phyloP scores from a whole-genome alignment of 2,329 filamentous ascomycete genomes.

The Bipolaris zeicola region DNA sequence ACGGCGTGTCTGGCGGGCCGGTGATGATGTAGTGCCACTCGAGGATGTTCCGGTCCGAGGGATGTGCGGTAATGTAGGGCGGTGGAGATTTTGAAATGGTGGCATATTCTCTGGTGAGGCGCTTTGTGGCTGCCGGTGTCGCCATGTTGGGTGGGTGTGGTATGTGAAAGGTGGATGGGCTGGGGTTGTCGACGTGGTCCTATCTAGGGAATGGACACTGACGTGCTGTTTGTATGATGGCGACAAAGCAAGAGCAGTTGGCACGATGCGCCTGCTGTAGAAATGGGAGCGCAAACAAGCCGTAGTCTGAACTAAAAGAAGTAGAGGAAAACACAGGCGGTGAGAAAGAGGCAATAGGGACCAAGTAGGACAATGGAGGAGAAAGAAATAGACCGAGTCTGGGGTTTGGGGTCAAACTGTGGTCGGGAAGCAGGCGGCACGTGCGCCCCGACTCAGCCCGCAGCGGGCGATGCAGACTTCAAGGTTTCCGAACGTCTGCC shows the following conservation, averaged over 20 bases:
- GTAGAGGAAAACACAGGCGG: neutral
- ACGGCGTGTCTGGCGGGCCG: constrained; percentile 90
- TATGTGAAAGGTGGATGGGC: neutral
- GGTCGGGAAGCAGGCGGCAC: constrained; percentile 15
- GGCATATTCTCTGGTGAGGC: constrained; percentile 67
- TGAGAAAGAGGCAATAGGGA: neutral
- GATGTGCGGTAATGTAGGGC: constrained; percentile 86
- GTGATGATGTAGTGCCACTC: constrained; percentile 98
- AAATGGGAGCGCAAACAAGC: neutral
- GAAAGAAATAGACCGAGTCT: too few species aligned
- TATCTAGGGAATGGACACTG: constrained; percentile 3
- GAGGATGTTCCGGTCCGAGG: constrained; percentile 87
- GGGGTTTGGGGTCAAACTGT: constrained; percentile 2
- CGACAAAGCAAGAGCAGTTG: constrained; percentile 7
- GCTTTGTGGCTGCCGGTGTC: constrained; percentile 49
- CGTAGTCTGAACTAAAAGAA: neutral
- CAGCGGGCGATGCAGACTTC: constrained; percentile 15
- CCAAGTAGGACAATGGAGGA: neutral
- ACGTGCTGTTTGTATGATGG: constrained; percentile 4
- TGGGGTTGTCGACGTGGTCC: constrained; percentile 3
- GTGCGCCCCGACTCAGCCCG: constrained; percentile 17
- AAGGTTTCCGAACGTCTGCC: constrained; percentile 30
- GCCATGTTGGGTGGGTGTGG: constrained; percentile 39
- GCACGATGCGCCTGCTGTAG: neutral
- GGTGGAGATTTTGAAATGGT: constrained; percentile 76